phyloP scores from a whole-genome alignment of 2,329 filamentous ascomycete species.

The Cladophialophora bantiana region DNA sequence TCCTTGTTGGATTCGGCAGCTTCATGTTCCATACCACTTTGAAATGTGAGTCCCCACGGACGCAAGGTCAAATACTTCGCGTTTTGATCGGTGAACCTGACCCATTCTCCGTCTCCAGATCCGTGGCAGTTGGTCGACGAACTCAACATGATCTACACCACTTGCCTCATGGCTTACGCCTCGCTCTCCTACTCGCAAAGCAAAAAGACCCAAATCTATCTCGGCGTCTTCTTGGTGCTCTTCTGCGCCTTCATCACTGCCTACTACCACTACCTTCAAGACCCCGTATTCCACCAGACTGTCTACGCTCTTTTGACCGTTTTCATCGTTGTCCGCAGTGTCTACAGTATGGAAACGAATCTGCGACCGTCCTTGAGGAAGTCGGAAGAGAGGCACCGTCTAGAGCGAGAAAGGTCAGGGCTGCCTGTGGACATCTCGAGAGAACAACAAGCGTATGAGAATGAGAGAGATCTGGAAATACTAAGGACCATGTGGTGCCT shows the following conservation, averaged over 20 bases:
- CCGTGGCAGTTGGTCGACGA: slow-evolving; percentile 76
- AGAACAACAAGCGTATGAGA: slow-evolving; percentile 56
- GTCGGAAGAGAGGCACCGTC: slow-evolving; percentile 54
- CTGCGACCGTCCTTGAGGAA: slow-evolving; percentile 66
- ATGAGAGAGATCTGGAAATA: slow-evolving; percentile 63
- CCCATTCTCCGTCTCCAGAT: slow-evolving; percentile 51
- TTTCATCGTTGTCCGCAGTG: slow-evolving; percentile 72
- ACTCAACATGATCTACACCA: slow-evolving; percentile 75
- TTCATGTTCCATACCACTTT: slow-evolving; percentile 70
- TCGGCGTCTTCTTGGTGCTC: slow-evolving; percentile 64
- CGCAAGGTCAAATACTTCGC: neutral
- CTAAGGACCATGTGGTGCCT: slow-evolving; percentile 77
- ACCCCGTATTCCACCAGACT: slow-evolving; percentile 82
- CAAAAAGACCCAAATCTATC: slow-evolving; percentile 55
- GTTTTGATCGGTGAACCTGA: neutral
- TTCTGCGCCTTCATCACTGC: slow-evolving; percentile 75
- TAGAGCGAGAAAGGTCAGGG: slow-evolving; percentile 47
- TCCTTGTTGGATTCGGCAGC: slow-evolving; percentile 67
- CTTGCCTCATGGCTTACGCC: slow-evolving; percentile 73
- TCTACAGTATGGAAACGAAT: slow-evolving; percentile 77
- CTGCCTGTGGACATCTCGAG: slow-evolving; percentile 50
- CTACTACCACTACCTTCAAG: slow-evolving; percentile 81
- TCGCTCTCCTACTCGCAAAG: slow-evolving; percentile 75
- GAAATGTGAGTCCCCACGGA: slow-evolving; percentile 58
- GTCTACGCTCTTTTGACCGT: slow-evolving; percentile 76